These are phyloP conservation scores for Proliferodiscus dingleyae DNA, from an alignment of 2,329 filamentous ascomycete species.

Conservation along the genomic window DNA sequence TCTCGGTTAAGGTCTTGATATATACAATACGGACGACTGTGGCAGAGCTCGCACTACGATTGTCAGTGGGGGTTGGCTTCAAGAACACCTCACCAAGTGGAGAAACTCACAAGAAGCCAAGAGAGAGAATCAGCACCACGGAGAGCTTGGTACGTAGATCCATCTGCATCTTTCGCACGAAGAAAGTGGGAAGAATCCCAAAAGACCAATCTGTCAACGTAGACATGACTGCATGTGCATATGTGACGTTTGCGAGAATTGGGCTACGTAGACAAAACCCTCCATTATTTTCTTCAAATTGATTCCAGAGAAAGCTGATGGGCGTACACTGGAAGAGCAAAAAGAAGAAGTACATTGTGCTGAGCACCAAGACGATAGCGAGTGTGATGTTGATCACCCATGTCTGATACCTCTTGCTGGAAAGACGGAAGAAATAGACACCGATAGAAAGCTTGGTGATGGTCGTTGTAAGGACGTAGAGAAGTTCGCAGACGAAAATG, in stretches of 20 bases:
- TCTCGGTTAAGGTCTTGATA: constrained; percentile 34
- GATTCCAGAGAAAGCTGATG: constrained; percentile 34
- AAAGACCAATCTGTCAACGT: constrained; percentile 29
- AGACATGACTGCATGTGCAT: constrained; percentile 26
- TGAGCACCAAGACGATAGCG: constrained; percentile 19
- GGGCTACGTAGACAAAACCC: constrained; percentile 31
- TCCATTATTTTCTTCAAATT: constrained; percentile 21
- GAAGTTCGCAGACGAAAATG: constrained; percentile 28
- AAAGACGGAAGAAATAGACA: constrained; percentile 27
- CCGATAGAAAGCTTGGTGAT: constrained; percentile 28
- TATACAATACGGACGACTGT: constrained; percentile 41
- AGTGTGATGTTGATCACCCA: constrained; percentile 22
- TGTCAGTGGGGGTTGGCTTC: not conserved
- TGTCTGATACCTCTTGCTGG: constrained; percentile 24
- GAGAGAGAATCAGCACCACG: constrained; percentile 29
- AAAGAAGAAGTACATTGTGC: constrained; percentile 29
- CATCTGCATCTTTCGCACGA: constrained; percentile 29
- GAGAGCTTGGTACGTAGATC: constrained; percentile 30
- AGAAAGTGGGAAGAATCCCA: constrained; percentile 27
- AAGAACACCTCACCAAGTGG: too few species aligned
- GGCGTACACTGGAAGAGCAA: constrained; percentile 28
- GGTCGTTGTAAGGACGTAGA: constrained; percentile 27
- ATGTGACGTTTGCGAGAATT: constrained; percentile 22
- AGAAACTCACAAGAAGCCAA: constrained; percentile 38
- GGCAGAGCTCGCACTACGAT: constrained; percentile 36